phyloP scores from a whole-genome alignment of 2,329 filamentous ascomycete genomes.

The Exophiala aquamarina region DNA sequence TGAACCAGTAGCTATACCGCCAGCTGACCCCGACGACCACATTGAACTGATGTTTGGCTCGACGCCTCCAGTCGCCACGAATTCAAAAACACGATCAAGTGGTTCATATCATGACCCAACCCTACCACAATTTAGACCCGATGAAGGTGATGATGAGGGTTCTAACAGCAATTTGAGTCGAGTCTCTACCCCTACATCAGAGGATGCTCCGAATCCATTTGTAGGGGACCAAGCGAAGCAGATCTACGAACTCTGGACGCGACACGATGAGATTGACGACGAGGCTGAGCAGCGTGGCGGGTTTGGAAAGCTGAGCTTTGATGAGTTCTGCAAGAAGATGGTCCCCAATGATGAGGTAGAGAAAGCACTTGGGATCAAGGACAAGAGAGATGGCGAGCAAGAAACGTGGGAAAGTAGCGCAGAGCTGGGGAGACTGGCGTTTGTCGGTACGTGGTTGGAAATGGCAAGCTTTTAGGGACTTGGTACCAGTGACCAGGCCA shows the following conservation, averaged over 20 bases:
- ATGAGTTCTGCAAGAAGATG: constrained; percentile 78
- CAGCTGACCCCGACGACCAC: constrained; percentile 29
- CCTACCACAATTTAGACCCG: constrained; percentile 47
- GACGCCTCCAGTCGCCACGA: neutral
- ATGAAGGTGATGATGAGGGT: constrained; percentile 31
- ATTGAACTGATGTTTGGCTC: constrained; percentile 15
- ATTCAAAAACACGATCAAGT: neutral
- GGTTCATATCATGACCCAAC: constrained; percentile 39
- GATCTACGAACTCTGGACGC: constrained; percentile 40
- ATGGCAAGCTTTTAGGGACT: constrained; percentile 56
- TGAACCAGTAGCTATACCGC: constrained; percentile 20
- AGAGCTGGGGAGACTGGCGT: constrained; percentile 39
- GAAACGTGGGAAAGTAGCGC: constrained; percentile 24
- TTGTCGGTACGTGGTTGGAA: constrained; percentile 90
- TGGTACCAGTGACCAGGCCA: too few species aligned
- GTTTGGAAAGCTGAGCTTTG: constrained; percentile 71
- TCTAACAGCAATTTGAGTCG: constrained; percentile 32
- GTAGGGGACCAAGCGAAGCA: constrained; percentile 10
- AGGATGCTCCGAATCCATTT: constrained; percentile 29
- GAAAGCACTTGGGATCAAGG: constrained; percentile 7
- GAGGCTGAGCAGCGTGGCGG: constrained; percentile 73
- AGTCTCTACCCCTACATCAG: constrained; percentile 36
- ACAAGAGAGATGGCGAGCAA: constrained; percentile 7
- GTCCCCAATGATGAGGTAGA: constrained; percentile 49
- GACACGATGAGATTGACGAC: constrained; percentile 64